phyloP scores from a whole-genome alignment of 2,329 filamentous ascomycete species.

The Colletotrichum musae region DNA sequence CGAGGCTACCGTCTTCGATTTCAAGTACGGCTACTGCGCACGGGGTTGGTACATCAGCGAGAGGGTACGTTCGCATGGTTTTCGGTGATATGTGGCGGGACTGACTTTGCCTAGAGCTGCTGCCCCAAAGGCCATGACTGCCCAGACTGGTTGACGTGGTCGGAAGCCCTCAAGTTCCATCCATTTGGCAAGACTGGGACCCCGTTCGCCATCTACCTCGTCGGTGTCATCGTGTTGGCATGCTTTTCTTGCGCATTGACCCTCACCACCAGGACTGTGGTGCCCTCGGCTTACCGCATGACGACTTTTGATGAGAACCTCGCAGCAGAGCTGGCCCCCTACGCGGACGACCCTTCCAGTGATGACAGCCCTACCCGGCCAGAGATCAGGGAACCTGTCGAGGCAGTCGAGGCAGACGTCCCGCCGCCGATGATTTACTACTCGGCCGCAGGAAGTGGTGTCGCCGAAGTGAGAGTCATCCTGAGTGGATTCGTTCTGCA shows the following conservation, averaged over 20 bases:
- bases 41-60: slow-evolving; percentile 81
- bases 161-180: slow-evolving; percentile 61
- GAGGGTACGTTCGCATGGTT: slow-evolving; percentile 62
- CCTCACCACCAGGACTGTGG: slow-evolving; percentile 91
- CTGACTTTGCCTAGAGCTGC: slow-evolving; percentile 57
- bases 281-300: slow-evolving; percentile 89
- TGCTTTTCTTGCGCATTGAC: slow-evolving; percentile 83
- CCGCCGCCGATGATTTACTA: slow-evolving; percentile 90
- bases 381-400: slow-evolving; percentile 49
- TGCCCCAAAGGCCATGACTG: slow-evolving; percentile 66
- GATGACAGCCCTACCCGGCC: slow-evolving; percentile 62
- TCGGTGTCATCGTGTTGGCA: slow-evolving; percentile 79
- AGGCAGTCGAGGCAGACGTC: slow-evolving; percentile 49
- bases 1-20: slow-evolving; percentile 88
- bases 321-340: slow-evolving; percentile 67
- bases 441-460: slow-evolving; percentile 94
- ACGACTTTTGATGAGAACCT: slow-evolving; percentile 95
- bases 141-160: slow-evolving; percentile 71
- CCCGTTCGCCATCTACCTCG: slow-evolving; percentile 84
- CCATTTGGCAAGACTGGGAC: slow-evolving; percentile 70
- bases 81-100: slow-evolving; percentile 22
- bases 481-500: slow-evolving; percentile 98
- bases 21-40: slow-evolving; percentile 89
- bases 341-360: slow-evolving; percentile 56
- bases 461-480: slow-evolving; percentile 97